Conservation (phyloP, 2,329 filamentous ascomycete species). For the Drechslerella stenobrocha region DNA sequence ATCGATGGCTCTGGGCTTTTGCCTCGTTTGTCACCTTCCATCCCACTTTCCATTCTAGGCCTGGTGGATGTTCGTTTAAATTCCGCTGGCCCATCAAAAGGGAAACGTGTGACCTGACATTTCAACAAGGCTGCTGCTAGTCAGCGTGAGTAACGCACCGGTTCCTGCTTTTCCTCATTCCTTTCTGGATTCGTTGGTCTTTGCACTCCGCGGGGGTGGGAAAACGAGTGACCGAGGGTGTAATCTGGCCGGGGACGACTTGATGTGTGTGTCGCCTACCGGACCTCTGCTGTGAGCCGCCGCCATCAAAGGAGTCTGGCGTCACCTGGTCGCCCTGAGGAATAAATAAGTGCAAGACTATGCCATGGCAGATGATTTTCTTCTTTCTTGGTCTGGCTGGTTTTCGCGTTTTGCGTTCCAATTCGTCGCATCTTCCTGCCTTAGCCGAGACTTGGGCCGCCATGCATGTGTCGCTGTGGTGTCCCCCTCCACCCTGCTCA, state of each 20-base stretch:
- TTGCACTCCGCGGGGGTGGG: conserved; percentile 13
- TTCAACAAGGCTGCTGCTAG: conserved; percentile 39
- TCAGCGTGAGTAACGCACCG: conserved; percentile 39
- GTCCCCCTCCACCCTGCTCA: conserved; percentile 34
- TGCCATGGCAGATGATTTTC: conserved; percentile 19
- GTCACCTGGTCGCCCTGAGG: conserved; percentile 41
- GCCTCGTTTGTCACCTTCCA: conserved; percentile 26
- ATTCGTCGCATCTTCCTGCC: conserved; percentile 46
- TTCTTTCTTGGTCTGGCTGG: conserved; percentile 17
- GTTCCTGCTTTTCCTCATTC: conserved; percentile 49
- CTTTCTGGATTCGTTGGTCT: conserved; percentile 44
- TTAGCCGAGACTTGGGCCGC: conserved; percentile 46
- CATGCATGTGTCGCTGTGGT: conserved; percentile 43
- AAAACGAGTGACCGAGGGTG: not conserved
- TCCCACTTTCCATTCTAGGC: conserved; percentile 46
- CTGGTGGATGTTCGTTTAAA: conserved; percentile 47
- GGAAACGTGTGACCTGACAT: conserved; percentile 49
- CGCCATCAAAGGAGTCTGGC: conserved; percentile 26
- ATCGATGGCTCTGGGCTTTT: conserved; percentile 12
- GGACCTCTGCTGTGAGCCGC: conserved; percentile 12
- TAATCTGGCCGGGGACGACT: not conserved
- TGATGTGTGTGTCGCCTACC: not conserved
- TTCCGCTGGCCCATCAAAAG: conserved; percentile 48
- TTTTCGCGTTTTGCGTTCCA: conserved; percentile 36
- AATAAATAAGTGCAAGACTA: conserved; percentile 8